These are phyloP conservation scores for Sporisorium sorghi DNA, from an alignment of 1,284 basidiomycete genomes.

Conservation along the genomic window DNA sequence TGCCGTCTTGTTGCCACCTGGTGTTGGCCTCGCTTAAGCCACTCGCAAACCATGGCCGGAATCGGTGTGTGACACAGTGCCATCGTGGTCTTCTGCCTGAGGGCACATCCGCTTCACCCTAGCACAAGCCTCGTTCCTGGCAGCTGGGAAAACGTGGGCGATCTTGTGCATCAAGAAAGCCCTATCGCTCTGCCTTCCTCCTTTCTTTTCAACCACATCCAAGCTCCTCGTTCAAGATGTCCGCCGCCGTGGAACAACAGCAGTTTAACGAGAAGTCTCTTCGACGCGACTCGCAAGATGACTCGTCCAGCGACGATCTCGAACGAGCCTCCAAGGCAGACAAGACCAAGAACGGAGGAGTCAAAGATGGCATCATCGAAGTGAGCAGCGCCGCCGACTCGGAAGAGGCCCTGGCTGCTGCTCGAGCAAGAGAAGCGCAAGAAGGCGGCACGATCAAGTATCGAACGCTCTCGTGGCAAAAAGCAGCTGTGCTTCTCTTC, in stretches of 20 bases:
- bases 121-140: slow-evolving; percentile 3
- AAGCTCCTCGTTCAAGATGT: slow-evolving; percentile 11
- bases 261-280: slow-evolving; percentile 29
- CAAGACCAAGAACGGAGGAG: slow-evolving; percentile 25
- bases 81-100: not conserved
- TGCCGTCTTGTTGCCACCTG: not conserved
- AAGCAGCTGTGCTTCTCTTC: slow-evolving; percentile 53
- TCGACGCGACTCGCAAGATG: slow-evolving; percentile 14
- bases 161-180: not conserved
- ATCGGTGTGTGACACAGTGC: not conserved
- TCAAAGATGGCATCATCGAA: slow-evolving; percentile 17
- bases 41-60: not conserved
- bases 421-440: slow-evolving; percentile 40
- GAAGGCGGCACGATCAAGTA: slow-evolving; percentile 53
- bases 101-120: not conserved
- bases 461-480: slow-evolving; percentile 61
- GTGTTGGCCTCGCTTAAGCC: not conserved
- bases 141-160: not conserved
- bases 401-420: slow-evolving; percentile 24
- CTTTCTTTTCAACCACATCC: slow-evolving; percentile 6
- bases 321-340: slow-evolving; percentile 17
- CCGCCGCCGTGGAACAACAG: slow-evolving; percentile 22
- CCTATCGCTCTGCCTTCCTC: not conserved
- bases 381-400: slow-evolving; percentile 38
- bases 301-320: slow-evolving; percentile 39